phyloP scores from a whole-genome alignment of 192 early-diverging fungal species.

The Entomortierella beljakovae region DNA sequence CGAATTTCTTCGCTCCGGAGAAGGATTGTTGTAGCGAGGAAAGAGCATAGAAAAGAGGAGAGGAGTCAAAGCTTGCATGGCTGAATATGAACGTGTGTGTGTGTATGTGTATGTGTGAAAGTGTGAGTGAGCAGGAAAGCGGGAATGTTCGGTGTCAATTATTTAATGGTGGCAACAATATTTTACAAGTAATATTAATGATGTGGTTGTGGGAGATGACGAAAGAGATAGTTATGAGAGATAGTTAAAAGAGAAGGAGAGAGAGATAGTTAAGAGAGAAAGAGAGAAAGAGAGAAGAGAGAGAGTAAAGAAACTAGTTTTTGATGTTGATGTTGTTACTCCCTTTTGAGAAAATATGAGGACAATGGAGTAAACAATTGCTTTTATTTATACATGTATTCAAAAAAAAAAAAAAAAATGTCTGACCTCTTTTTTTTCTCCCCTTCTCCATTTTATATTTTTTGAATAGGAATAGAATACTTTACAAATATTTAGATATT shows the following conservation, averaged over 20 bases:
- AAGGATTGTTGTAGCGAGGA: constrained; percentile 22
- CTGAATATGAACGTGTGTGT: neutral
- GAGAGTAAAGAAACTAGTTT: neutral
- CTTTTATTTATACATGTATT: no score
- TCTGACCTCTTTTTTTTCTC: no score
- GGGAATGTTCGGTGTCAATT: no score
- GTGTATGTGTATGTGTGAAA: neutral
- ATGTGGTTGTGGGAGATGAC: neutral
- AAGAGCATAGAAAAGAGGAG: constrained; percentile 55
- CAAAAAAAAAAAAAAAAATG: constrained; percentile 4
- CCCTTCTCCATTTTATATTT: no score
- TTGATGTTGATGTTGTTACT: no score
- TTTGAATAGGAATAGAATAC: no score
- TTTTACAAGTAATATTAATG: neutral
- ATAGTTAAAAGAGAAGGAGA: neutral
- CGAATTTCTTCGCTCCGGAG: neutral
- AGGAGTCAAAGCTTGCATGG: constrained; percentile 50
- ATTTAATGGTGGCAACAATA: no score
- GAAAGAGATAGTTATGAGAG: neutral
- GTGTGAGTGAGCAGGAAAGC: no score
- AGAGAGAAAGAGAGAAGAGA: constrained; percentile 10
- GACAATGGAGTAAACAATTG: no score
- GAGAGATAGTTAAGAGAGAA: neutral
- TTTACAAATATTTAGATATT: no score
- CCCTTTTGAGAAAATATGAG: no score